These are phyloP conservation scores for Litsea cubeba DNA, from an alignment of 164 flowering plant species.

Conservation along the genomic window DNA sequence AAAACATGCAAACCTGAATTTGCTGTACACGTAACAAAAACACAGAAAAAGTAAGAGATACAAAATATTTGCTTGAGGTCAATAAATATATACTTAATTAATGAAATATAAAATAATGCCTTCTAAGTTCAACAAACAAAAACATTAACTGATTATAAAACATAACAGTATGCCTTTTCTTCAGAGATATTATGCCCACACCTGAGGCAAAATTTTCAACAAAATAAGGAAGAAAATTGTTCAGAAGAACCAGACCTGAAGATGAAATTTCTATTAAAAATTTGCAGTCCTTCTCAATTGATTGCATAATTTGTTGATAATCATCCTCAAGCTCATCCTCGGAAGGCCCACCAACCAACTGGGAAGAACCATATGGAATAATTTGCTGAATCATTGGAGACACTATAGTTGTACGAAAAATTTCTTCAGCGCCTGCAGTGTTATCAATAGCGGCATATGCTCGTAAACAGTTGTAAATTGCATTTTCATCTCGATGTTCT, in stretches of 20 bases:
- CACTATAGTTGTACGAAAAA: constrained; percentile 73
- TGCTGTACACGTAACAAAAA: constrained; percentile 47
- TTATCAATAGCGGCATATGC: constrained; percentile 99
- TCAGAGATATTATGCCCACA: not conserved
- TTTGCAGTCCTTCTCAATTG: constrained; percentile 65
- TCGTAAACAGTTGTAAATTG: constrained; percentile 90
- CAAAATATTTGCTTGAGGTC: constrained; percentile 1
- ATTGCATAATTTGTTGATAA: constrained; percentile 61
- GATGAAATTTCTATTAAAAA: constrained; percentile 80
- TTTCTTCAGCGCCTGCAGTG: constrained; percentile 79
- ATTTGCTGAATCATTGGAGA: constrained; percentile 61
- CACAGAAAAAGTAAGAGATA: not conserved
- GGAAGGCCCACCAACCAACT: constrained; percentile 34
- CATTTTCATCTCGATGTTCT: constrained; percentile 74
- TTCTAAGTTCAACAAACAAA: not conserved
- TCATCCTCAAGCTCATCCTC: constrained; percentile 78
- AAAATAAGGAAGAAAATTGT: not conserved
- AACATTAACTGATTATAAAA: not conserved
- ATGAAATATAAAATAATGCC: not conserved
- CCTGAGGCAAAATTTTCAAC: not conserved
- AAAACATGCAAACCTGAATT: constrained; percentile 95
- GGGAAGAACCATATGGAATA: constrained; percentile 50
- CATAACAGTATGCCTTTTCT: too few relatives aligned
- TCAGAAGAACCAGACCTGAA: constrained; percentile 37
- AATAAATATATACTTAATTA: not conserved